A percentile compares a stretch with the other conserved stretches of the same genome.
phyloP scores from a whole-genome alignment of 73 alveolate species.

The Blepharisma stoltei region DNA sequence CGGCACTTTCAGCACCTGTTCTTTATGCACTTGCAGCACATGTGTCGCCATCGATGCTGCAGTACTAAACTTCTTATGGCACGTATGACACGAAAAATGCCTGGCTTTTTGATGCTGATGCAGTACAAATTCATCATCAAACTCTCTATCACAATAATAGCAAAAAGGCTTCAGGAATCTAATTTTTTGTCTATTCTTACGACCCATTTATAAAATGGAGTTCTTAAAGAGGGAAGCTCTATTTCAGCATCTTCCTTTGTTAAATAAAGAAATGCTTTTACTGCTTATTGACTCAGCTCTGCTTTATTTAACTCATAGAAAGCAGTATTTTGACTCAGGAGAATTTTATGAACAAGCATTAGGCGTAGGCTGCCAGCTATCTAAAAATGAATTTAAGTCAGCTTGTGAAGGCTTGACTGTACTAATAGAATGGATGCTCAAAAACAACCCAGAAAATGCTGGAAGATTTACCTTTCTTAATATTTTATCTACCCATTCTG shows the following conservation, averaged over 20 bases:
- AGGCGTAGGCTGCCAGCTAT: constrained; percentile 2
- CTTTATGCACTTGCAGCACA: constrained; percentile 76
- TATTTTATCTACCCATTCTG: neutral
- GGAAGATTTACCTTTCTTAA: constrained; percentile 11
- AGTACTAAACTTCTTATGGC: constrained; percentile 93
- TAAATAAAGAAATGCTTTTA: too few relatives aligned
- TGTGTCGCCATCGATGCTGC: constrained; percentile 77
- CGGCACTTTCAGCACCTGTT: constrained; percentile 89
- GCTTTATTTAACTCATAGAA: neutral
- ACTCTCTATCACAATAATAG: constrained; percentile 98
- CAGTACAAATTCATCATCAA: constrained; percentile 87
- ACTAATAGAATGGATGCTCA: neutral
- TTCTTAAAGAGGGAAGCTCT: too few relatives aligned
- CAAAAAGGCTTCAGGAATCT: constrained; percentile 96
- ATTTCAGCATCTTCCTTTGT: too few relatives aligned
- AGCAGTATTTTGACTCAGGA: neutral
- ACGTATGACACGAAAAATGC: constrained; percentile 93
- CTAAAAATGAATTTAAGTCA: neutral
- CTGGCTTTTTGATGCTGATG: constrained; percentile 98
- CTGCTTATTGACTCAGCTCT: too few relatives aligned
- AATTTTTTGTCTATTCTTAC: constrained; percentile 86
- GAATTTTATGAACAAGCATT: constrained; percentile 4
- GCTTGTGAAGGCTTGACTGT: neutral
- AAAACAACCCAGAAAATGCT: constrained; percentile 25
- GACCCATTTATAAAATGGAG: constrained; percentile 82